phyloP scores from a whole-genome alignment of 176 grass and related monocot genomes.

The barley (Hordeum vulgare) region DNA sequence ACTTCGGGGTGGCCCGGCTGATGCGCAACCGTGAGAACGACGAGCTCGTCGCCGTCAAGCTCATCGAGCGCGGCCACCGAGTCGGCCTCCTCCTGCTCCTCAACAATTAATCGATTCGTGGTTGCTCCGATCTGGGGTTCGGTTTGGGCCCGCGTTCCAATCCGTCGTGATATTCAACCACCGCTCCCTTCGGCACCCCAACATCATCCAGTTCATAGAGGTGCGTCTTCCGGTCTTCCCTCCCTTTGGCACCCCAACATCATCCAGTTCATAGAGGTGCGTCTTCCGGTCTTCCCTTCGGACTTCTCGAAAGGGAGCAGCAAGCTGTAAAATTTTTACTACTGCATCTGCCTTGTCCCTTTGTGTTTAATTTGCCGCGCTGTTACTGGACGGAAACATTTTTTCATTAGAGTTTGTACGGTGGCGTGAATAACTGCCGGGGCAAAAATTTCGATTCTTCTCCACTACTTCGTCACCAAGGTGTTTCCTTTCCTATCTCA shows the following conservation, averaged over 20 bases:
- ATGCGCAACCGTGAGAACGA: constrained; percentile 64
- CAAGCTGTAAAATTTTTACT: neutral
- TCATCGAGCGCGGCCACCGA: constrained; percentile 69
- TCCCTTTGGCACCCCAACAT: no score
- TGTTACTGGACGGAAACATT: neutral
- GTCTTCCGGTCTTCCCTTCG: no score
- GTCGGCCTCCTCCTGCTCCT: constrained; percentile 11
- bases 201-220: no score
- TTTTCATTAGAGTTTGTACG: neutral
- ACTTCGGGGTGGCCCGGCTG: constrained; percentile 81
- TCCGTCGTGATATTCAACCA: constrained; percentile 29
- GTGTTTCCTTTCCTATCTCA: neutral
- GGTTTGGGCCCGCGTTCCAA: neutral
- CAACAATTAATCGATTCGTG: neutral
- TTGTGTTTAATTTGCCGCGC: neutral
- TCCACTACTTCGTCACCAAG: neutral
- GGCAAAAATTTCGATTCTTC: no score
- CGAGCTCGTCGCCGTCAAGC: constrained; percentile 84
- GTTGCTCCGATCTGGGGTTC: neutral
- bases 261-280: no score
- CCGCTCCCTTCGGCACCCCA: constrained; percentile 42
- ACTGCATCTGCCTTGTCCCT: neutral
- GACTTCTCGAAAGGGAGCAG: neutral
- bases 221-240: no score
- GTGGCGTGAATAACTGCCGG: no score